Evolutionary conservation across 805 yeast genomes (phyloP).

Genomic region (Lipomyces anomalus): DNA sequence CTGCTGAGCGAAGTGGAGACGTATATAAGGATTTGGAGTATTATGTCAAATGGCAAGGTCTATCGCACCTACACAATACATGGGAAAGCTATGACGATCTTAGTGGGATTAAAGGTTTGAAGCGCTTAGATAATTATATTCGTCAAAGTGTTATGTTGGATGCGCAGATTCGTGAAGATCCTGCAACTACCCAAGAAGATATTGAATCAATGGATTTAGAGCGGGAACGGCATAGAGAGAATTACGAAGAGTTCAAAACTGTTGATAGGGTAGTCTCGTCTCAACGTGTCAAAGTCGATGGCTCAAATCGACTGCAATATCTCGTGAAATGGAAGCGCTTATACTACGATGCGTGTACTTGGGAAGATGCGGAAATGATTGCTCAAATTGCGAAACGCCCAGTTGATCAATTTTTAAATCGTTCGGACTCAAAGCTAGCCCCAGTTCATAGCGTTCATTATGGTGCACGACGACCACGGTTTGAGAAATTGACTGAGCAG

Average conservation of each 20-base stretch:
- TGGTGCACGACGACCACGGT: slow-evolving; percentile 69
- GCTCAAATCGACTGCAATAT: slow-evolving; percentile 49
- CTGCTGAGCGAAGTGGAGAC: too few relatives aligned
- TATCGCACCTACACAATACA: slow-evolving; percentile 88
- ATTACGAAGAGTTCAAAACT: slow-evolving; percentile 70
- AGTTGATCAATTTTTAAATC: slow-evolving; percentile 74
- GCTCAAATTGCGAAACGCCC: slow-evolving; percentile 78
- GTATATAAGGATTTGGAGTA: slow-evolving; percentile 46
- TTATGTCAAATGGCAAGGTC: slow-evolving; percentile 75
- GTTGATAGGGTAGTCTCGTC: slow-evolving; percentile 89
- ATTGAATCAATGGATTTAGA: slow-evolving; percentile 91
- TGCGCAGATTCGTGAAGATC: slow-evolving; percentile 70
- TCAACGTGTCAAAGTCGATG: slow-evolving; percentile 50
- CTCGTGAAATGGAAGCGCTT: slow-evolving; percentile 84
- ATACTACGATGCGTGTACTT: slow-evolving; percentile 91
- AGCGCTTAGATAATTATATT: slow-evolving; percentile 85
- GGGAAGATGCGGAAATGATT: slow-evolving; percentile 90
- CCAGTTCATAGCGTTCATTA: slow-evolving; percentile 78
- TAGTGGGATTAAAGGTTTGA: slow-evolving; percentile 59
- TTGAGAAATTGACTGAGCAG: slow-evolving; percentile 79
- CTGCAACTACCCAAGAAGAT: slow-evolving; percentile 81
- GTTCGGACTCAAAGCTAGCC: slow-evolving; percentile 75
- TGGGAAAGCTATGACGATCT: slow-evolving; percentile 69
- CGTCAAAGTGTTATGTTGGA: slow-evolving; percentile 69
- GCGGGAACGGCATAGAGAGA: slow-evolving; percentile 76